Evolutionary conservation across 495 filamentous ascomycete species (phyloP).

Genomic region (Xylaria palmicola): DNA sequence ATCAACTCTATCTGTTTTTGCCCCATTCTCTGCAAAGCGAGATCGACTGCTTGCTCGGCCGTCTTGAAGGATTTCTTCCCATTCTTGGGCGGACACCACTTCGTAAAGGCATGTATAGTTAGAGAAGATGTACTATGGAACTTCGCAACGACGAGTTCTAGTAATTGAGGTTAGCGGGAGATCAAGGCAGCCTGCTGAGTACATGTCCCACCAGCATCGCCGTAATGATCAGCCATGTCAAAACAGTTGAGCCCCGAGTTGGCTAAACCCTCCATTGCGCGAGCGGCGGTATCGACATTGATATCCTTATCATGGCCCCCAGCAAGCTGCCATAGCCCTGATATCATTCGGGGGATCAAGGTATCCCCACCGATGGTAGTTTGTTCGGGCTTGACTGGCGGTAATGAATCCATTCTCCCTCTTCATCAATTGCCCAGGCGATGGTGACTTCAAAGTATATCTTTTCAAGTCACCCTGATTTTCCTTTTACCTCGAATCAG

Average conservation of each 20-base stretch:
- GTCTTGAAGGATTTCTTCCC: slow-evolving; percentile 15
- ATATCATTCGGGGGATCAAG: slow-evolving; percentile 37
- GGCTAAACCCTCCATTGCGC: slow-evolving; percentile 28
- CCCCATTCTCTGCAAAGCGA: slow-evolving; percentile 14
- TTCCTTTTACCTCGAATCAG: too few relatives aligned
- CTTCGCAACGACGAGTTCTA: slow-evolving; percentile 26
- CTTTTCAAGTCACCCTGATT: too few relatives aligned
- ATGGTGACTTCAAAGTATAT: too few relatives aligned
- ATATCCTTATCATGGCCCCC: slow-evolving; percentile 35
- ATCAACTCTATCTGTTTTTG: slow-evolving; percentile 13
- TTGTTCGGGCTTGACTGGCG: not conserved
- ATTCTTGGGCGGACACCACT: slow-evolving; percentile 38
- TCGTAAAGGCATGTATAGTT: slow-evolving; percentile 33
- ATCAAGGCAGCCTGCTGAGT: not conserved
- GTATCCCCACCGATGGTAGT: slow-evolving; percentile 14
- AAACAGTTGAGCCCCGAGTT: slow-evolving; percentile 12
- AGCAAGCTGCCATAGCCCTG: slow-evolving; percentile 43
- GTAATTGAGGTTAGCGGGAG: not conserved
- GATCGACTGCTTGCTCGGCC: slow-evolving; percentile 17
- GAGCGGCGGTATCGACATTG: slow-evolving; percentile 24
- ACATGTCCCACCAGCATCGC: slow-evolving; percentile 34
- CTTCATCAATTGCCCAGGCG: not conserved
- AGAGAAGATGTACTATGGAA: slow-evolving; percentile 25
- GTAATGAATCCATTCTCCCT: not conserved
- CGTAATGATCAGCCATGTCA: slow-evolving; percentile 47